Base-by-base conservation (phyloP, 208 protist genomes). In the Trypanosoma scelopori region DNA sequence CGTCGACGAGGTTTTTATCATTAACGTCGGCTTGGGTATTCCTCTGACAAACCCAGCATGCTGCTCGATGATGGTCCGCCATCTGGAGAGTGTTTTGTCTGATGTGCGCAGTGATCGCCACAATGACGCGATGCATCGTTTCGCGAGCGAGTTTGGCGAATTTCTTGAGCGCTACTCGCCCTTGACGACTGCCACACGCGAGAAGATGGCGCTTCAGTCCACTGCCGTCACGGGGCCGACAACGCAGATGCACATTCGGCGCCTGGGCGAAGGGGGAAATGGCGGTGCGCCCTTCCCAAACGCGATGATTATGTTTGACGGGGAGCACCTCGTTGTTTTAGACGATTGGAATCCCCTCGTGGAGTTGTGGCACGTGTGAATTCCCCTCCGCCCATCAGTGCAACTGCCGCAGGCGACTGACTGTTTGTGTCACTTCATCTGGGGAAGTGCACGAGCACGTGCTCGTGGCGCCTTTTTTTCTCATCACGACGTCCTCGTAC, bases 141-240 rank as follows among this genome's bases (percentile, higher is more conserved):
- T 74, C 43, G 78, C 81, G 48, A 37, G 23, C 3, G 82, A 85
- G 53, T 88, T 92, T 61, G 79, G 84, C 20, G 72, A 66, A 1
- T 92, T 94, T 58, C 74, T 94, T 42, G 81, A 90, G 70, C 74
- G 65, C 12, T 77, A 94, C 76, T 84, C 84, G 39, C 73, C 84
- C 0, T 67, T 94, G 35, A 89, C 75, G n/a, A 65, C 71, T 7
- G 57, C 58, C 3, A 80, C 70, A 7, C 76, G 83, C 30, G 77
- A 76, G 37, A 81, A 77, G 50, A 78, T 91, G 73, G 71, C 88
- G 35, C 69, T 90, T 16, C 82, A 89, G 66, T 87, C 84, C 11
- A 76, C 79, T 1, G 51, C 62, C 13, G 51, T 74, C 13, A 71
- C 65, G 0, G 83, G 85, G 4, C 78, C 82, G 7, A 82, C 82